A percentile compares a stretch with the other conserved stretches of the same genome.
Evolutionary conservation across 2,329 filamentous ascomycete species (phyloP).

Genomic region (Epicoccum sorghinum): DNA sequence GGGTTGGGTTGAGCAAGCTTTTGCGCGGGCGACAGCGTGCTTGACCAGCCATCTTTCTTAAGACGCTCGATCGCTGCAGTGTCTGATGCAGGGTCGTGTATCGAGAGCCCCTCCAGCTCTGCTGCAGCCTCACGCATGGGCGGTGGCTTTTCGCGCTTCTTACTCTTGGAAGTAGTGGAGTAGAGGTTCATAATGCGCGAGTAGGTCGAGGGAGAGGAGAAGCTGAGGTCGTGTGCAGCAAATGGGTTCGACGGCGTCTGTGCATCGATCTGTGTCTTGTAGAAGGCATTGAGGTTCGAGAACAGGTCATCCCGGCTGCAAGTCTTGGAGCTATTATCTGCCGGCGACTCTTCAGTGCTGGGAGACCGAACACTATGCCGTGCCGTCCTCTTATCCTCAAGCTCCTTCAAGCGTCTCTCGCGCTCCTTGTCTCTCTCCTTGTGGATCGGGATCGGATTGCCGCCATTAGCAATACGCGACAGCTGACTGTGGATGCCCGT

Average conservation of each 20-base stretch:
- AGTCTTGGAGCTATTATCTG: slow-evolving; percentile 22
- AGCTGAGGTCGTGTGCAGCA: slow-evolving; percentile 55
- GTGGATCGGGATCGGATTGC: slow-evolving; percentile 47
- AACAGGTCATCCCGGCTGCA: slow-evolving; percentile 73
- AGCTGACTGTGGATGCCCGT: slow-evolving; percentile 86
- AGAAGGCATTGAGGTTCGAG: slow-evolving; percentile 76
- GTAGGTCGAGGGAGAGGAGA: slow-evolving; percentile 78
- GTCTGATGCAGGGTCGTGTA: slow-evolving; percentile 66
- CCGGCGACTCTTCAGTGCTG: slow-evolving; percentile 17
- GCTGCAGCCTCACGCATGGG: slow-evolving; percentile 81
- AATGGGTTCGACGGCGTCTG: slow-evolving; percentile 58
- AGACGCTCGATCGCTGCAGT: slow-evolving; percentile 61
- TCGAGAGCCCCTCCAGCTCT: slow-evolving; percentile 72
- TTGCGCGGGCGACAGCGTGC: slow-evolving; percentile 63
- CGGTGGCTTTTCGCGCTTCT: slow-evolving; percentile 67
- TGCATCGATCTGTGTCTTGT: slow-evolving; percentile 73
- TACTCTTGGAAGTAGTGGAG: slow-evolving; percentile 62
- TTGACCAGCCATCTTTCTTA: slow-evolving; percentile 68
- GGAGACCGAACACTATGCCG: slow-evolving; percentile 12
- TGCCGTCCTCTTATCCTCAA: slow-evolving; percentile 28
- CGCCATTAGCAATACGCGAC: slow-evolving; percentile 66
- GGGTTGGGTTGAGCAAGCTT: slow-evolving; percentile 56
- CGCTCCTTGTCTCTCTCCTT: slow-evolving; percentile 50
- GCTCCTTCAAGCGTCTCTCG: slow-evolving; percentile 41
- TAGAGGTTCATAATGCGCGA: slow-evolving; percentile 93